Evolutionary conservation across 306 rosid species (phyloP).

Genomic region (Dicorynia guianensis): DNA sequence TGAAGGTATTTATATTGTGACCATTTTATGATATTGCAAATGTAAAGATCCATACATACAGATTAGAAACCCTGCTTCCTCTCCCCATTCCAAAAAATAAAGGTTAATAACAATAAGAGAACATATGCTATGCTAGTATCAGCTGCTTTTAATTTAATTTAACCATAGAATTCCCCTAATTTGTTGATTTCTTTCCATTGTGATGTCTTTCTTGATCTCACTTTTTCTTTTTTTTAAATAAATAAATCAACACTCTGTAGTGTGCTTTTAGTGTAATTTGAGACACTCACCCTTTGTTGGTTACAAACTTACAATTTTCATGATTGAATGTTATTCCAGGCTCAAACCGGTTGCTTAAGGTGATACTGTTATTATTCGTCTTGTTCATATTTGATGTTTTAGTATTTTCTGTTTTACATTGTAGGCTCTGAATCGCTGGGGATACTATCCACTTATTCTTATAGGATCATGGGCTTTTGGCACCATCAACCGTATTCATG

Average conservation of each 20-base stretch:
- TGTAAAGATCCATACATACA: not conserved
- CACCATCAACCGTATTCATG: conserved; percentile 91
- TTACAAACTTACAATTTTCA: not conserved
- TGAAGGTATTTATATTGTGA: conserved; percentile 67
- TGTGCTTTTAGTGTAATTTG: not conserved
- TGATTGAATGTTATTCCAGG: too few relatives aligned
- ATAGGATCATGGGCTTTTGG: conserved; percentile 97
- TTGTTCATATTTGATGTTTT: conserved; percentile 21
- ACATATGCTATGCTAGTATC: not conserved
- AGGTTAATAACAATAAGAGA: not conserved
- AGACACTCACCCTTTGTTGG: not conserved
- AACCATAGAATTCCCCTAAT: not conserved
- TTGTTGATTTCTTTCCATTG: not conserved
- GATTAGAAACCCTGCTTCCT: not conserved
- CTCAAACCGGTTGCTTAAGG: not conserved
- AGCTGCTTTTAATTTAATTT: conserved; percentile 6
- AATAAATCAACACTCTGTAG: not conserved
- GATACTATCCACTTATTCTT: conserved; percentile 94
- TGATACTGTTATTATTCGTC: conserved; percentile 12
- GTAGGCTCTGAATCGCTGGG: conserved; percentile 96
- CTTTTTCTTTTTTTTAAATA: not conserved
- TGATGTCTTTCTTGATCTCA: not conserved
- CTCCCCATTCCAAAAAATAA: not conserved
- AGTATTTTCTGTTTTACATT: conserved; percentile 31
- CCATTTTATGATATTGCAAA: conserved; percentile 25